Evolutionary conservation across 2,329 filamentous ascomycete species (phyloP).

Genomic region (Penicillium olsonii): DNA sequence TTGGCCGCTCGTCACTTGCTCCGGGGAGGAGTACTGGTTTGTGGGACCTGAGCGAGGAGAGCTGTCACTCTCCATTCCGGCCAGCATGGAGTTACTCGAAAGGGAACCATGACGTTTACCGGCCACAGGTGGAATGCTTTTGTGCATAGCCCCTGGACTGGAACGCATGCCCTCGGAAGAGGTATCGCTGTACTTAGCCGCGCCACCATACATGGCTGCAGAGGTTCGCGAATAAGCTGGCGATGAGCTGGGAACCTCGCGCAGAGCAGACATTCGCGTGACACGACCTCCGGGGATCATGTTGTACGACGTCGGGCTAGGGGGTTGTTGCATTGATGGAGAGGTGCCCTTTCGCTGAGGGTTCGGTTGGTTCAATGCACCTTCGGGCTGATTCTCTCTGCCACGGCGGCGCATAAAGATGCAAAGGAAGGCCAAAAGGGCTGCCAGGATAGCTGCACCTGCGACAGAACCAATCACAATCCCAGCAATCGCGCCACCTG

Average conservation of each 20-base stretch:
- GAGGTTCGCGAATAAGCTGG: slow-evolving; percentile 57
- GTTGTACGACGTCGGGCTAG: slow-evolving; percentile 60
- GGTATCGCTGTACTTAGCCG: slow-evolving; percentile 52
- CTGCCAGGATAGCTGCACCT: slow-evolving; percentile 69
- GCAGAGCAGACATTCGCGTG: slow-evolving; percentile 91
- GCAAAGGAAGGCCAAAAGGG: slow-evolving; percentile 62
- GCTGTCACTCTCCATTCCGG: slow-evolving; percentile 62
- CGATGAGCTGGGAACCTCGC: slow-evolving; percentile 68
- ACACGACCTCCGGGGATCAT: slow-evolving; percentile 85
- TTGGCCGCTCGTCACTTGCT: slow-evolving; percentile 80
- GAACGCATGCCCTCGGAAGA: slow-evolving; percentile 70
- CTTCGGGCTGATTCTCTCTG: slow-evolving; percentile 62
- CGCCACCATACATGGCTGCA: slow-evolving; percentile 50
- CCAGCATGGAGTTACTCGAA: slow-evolving; percentile 78
- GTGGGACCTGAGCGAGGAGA: slow-evolving; percentile 70
- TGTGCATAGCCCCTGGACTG: slow-evolving; percentile 69
- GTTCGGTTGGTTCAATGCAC: slow-evolving; percentile 86
- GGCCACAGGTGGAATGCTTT: slow-evolving; percentile 46
- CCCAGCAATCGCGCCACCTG: slow-evolving; percentile 86
- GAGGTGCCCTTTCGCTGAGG: slow-evolving; percentile 54
- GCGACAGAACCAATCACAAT: slow-evolving; percentile 80
- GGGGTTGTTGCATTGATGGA: slow-evolving; percentile 46
- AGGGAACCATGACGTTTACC: slow-evolving; percentile 81
- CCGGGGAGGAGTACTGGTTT: slow-evolving; percentile 78
- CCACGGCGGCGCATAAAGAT: slow-evolving; percentile 59